Conservation (phyloP, 768 basidiomycete species). For the Mycena floridula region DNA sequence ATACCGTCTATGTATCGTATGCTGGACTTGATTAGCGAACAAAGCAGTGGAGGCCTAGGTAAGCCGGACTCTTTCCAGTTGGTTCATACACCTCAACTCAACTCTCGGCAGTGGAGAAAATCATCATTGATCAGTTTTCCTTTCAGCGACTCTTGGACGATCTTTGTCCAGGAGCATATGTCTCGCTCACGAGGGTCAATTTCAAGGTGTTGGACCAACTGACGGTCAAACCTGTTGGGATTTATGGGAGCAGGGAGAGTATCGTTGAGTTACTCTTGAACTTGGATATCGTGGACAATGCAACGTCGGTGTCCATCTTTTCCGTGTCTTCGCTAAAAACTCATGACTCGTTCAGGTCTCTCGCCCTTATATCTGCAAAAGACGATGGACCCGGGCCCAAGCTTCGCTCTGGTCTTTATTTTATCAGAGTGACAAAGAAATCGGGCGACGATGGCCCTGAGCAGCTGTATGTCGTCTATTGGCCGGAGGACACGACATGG, state of each 20-base stretch:
- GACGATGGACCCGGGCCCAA: slow-evolving; percentile 15
- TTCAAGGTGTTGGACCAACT: slow-evolving; percentile 45
- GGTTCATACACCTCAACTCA: neutral
- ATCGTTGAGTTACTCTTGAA: slow-evolving; percentile 39
- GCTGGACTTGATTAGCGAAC: slow-evolving; percentile 47
- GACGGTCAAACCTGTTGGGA: slow-evolving; percentile 42
- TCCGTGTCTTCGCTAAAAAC: too few relatives aligned
- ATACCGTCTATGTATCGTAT: slow-evolving; percentile 46
- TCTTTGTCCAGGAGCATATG: slow-evolving; percentile 44
- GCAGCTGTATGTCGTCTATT: slow-evolving; percentile 45
- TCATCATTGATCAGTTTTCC: slow-evolving; percentile 51
- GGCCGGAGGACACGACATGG: slow-evolving; percentile 61
- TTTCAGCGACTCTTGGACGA: slow-evolving; percentile 41
- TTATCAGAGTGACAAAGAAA: slow-evolving; percentile 21
- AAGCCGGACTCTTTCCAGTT: slow-evolving; percentile 9
- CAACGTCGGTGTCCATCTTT: slow-evolving; percentile 26
- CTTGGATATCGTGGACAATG: slow-evolving; percentile 28
- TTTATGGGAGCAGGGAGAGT: slow-evolving; percentile 51
- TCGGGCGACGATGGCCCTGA: slow-evolving; percentile 9
- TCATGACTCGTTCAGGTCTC: slow-evolving; percentile 9
- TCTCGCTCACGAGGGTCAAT: slow-evolving; percentile 48
- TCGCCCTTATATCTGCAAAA: slow-evolving; percentile 10
- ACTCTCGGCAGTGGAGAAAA: slow-evolving; percentile 44
- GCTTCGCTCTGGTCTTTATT: slow-evolving; percentile 49
- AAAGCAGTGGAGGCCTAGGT: slow-evolving; percentile 48